Conservation (phyloP, 352 stramenopile genomes). For the Globisporangium takayamanum region DNA sequence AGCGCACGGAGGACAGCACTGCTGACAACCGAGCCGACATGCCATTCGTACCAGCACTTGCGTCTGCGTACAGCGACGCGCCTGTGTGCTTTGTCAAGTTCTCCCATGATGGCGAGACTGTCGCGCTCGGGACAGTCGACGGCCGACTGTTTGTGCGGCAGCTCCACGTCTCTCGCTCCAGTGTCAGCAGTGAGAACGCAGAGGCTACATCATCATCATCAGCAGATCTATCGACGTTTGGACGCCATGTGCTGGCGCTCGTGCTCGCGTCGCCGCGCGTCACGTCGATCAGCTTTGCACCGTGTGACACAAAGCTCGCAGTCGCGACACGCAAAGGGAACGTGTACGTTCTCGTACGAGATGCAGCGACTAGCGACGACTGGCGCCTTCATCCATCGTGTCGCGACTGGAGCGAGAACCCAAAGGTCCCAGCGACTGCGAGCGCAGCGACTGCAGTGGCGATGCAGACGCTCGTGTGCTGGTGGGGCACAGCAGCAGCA, state of each 20-base stretch:
- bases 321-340: constrained; percentile 58
- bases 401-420: constrained; percentile 30
- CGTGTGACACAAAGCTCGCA: constrained; percentile 21
- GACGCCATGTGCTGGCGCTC: constrained; percentile 18
- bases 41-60: constrained; percentile 3
- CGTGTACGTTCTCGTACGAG: constrained; percentile 38
- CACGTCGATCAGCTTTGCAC: constrained; percentile 46
- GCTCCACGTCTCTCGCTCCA: constrained; percentile 5
- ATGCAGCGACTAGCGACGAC: background rate
- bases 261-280: constrained; percentile 47
- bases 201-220: background rate
- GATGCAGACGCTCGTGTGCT: constrained; percentile 44
- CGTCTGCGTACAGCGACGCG: constrained; percentile 20
- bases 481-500: constrained; percentile 23
- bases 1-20: background rate
- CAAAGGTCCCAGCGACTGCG: constrained; percentile 25
- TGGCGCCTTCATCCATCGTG: constrained; percentile 27
- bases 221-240: constrained; percentile 13
- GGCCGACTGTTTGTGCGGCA: constrained; percentile 41
- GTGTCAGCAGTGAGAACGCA: background rate
- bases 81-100: constrained; percentile 37
- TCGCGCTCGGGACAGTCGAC: constrained; percentile 43
- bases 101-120: constrained; percentile 20
- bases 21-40: background rate
- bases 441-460: constrained; percentile 13